phyloP scores from a whole-genome alignment of 1,284 basidiomycete species.

The Trichosporon sp. region DNA sequence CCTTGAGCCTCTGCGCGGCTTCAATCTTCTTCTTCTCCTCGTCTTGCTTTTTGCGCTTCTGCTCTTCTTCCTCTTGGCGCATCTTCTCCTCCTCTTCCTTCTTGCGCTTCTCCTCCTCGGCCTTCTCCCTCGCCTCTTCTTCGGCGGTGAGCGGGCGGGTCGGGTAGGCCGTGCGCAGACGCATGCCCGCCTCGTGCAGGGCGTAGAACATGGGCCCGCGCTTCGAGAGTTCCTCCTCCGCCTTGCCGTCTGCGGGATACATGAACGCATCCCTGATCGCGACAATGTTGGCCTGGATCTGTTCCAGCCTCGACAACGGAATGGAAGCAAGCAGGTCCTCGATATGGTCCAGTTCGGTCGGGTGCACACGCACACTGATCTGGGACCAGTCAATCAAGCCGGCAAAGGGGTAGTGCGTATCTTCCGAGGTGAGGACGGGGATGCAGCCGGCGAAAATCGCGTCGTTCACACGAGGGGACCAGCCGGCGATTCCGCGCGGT shows the following conservation, averaged over 20 bases:
- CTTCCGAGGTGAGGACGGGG: conserved; percentile 58
- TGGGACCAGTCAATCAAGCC: conserved; percentile 58
- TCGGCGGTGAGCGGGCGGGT: conserved; percentile 12
- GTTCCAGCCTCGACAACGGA: conserved; percentile 51
- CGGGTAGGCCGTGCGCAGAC: conserved; percentile 53
- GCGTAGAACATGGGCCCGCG: conserved; percentile 58
- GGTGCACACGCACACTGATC: conserved; percentile 57
- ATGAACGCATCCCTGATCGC: conserved; percentile 58
- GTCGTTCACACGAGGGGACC: conserved; percentile 59
- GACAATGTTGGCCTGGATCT: conserved; percentile 57
- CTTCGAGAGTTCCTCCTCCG: conserved; percentile 50
- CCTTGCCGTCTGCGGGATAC: conserved; percentile 53
- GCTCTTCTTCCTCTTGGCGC: not conserved
- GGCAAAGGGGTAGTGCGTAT: conserved; percentile 57
- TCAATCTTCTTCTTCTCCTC: not conserved
- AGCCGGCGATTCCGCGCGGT: conserved; percentile 56
- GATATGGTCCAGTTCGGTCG: conserved; percentile 57
- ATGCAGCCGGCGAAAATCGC: conserved; percentile 61
- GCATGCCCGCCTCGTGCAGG: conserved; percentile 56
- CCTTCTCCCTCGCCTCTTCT: not conserved
- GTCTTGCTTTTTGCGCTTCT: not conserved
- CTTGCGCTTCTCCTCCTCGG: not conserved
- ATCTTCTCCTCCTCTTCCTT: conserved; percentile 14
- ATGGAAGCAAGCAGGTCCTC: conserved; percentile 56
- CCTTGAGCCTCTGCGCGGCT: not conserved